Base-by-base conservation (phyloP, 1,284 basidiomycete species). In the Apiotrichum mycotoxinovorans region DNA sequence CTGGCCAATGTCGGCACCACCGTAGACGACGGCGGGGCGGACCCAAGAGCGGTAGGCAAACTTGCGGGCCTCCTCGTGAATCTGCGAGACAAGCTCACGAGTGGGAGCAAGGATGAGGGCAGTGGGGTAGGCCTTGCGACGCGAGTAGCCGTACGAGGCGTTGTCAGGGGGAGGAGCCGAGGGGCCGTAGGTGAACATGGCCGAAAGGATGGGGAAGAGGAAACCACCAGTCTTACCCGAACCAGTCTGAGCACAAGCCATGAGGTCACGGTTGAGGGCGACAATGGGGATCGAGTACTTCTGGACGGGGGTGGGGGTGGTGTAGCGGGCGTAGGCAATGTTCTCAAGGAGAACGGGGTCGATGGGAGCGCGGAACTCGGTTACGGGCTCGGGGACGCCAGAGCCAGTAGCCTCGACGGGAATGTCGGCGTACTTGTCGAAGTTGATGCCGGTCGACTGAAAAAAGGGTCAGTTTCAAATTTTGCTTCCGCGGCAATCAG, bases 271-370 rank as follows among this genome's bases (percentile, higher is more conserved):
- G 53, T 80, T 86, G 66, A 82, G 85, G 63, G 90, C 90, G 67
- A 99, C 92, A 72, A 98, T 98, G 74, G 95, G 96, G 72, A 99
- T 91, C 68, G 96, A 98, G 80, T 98, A 97, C 83, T 98, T 98
- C 84, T 99, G 96, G 64, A 98, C 96, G 26, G 95, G 95, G 52
- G 95, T 99, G 22, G 95, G 95, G 53, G 87, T 91, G 62, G 86
- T 86, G 83, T 98, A 98, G 79, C 85, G 90, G 73, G 96, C 89
- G 76, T 85, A 87, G 53, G 83, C 81, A 71, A 99, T 98, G 81
- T 99, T 98, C 78, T 96, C 91, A 62, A 98, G 82, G 30, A 98
- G 85, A 73, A 95, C 88, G 44, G 88, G 84, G 79, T 99, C 92
- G 72, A 99, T 82, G 63, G 93, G 94, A 49, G 93, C 88, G 56